Evolutionary conservation across 2,329 filamentous ascomycete genomes (phyloP).

Genomic region (Aspergillus sp.): DNA sequence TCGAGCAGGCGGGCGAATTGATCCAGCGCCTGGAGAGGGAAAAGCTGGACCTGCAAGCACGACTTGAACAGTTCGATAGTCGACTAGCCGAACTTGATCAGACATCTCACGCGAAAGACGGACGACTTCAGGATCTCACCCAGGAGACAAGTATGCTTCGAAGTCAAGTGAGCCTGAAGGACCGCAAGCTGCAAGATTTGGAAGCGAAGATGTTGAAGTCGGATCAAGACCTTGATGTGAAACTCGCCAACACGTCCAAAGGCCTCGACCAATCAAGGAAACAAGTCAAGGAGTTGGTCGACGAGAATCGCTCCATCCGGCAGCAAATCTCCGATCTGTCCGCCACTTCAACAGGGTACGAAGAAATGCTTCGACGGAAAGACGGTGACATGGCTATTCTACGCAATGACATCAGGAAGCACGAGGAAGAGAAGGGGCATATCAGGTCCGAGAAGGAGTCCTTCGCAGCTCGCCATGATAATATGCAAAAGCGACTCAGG

Average conservation of each 20-base stretch:
- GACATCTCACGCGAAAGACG: constrained; percentile 62
- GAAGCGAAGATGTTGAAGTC: constrained; percentile 74
- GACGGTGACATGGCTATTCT: constrained; percentile 85
- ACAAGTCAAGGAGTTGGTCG: constrained; percentile 64
- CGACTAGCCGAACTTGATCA: constrained; percentile 62
- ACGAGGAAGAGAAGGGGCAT: constrained; percentile 66
- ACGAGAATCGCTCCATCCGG: constrained; percentile 74
- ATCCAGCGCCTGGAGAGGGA: constrained; percentile 80
- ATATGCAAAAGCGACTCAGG: constrained; percentile 63
- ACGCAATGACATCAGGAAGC: constrained; percentile 72
- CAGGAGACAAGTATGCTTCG: constrained; percentile 86
- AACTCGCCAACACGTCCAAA: constrained; percentile 67
- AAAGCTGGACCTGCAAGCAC: constrained; percentile 63
- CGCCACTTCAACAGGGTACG: constrained; percentile 85
- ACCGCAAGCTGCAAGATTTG: constrained; percentile 79
- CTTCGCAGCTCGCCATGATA: constrained; percentile 68
- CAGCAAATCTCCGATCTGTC: constrained; percentile 80
- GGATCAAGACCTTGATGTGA: constrained; percentile 82
- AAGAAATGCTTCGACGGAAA: constrained; percentile 85
- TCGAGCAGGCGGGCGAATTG: constrained; percentile 83
- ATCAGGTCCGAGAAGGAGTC: constrained; percentile 70
- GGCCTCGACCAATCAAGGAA: constrained; percentile 66
- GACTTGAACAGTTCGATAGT: constrained; percentile 59
- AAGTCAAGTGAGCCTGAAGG: constrained; percentile 80
- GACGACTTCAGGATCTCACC: constrained; percentile 64